Conservation (phyloP, 1,139 yeast species). For the Sugiyamaella castrensis region DNA sequence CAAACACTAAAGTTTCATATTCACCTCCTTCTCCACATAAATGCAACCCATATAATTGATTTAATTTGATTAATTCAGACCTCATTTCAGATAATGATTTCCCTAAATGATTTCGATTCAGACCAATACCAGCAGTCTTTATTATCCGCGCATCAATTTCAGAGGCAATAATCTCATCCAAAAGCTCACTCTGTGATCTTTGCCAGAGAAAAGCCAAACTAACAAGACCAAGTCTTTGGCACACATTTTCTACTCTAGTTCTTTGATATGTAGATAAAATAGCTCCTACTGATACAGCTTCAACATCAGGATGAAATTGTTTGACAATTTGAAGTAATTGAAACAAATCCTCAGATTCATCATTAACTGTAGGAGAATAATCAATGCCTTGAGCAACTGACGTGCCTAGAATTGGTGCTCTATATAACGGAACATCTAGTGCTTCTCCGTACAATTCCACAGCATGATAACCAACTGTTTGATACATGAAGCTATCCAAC, state of each 20-base stretch:
- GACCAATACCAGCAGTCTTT: constrained; percentile 91
- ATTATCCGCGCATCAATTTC: constrained; percentile 80
- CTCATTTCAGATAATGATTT: constrained; percentile 59
- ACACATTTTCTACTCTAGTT: constrained; percentile 88
- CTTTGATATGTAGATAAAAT: constrained; percentile 90
- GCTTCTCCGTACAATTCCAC: constrained; percentile 65
- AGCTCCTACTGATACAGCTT: constrained; percentile 94
- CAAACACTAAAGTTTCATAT: constrained; percentile 87
- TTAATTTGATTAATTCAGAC: constrained; percentile 57
- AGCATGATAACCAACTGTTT: constrained; percentile 93
- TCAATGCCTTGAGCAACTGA: constrained; percentile 68
- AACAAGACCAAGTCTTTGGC: constrained; percentile 64
- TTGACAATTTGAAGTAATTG: constrained; percentile 49
- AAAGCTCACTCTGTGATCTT: constrained; percentile 69
- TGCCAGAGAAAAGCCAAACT: constrained; percentile 87
- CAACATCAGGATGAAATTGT: constrained; percentile 61
- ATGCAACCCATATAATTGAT: constrained; percentile 72
- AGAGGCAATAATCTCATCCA: constrained; percentile 74
- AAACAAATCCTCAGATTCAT: constrained; percentile 83
- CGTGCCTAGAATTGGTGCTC: constrained; percentile 61
- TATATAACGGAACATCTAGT: constrained; percentile 72
- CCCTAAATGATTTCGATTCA: constrained; percentile 64
- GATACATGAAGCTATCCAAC: constrained; percentile 94
- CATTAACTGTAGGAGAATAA: constrained; percentile 58
- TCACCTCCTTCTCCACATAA: constrained; percentile 99